A percentile compares a stretch with the other conserved stretches of the same genome.
These are phyloP conservation scores for Arthroderma sp. DNA, from an alignment of 2,329 filamentous ascomycete genomes.

Conservation along the genomic window DNA sequence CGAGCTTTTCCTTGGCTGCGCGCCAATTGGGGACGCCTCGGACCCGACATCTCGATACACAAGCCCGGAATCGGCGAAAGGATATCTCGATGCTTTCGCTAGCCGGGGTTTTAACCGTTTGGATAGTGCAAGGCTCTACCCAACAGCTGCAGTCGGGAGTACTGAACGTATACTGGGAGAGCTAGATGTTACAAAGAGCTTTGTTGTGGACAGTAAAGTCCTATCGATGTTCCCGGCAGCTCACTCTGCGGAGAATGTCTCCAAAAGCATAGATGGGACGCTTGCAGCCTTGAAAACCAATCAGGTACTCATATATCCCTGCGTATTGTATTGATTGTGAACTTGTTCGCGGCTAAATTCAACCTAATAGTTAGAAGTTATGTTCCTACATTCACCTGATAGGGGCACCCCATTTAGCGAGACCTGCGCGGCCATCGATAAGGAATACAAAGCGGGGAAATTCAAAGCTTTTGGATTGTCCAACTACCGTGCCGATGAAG, in stretches of 20 bases:
- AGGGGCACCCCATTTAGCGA: constrained; percentile 31
- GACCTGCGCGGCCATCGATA: constrained; percentile 29
- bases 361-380: constrained; percentile 18
- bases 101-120: constrained; percentile 16
- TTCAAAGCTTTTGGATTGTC: constrained; percentile 36
- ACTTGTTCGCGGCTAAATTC: neutral
- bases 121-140: constrained; percentile 19
- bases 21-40: constrained; percentile 14
- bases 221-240: constrained; percentile 15
- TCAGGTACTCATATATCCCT: neutral
- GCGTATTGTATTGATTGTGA: neutral
- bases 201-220: constrained; percentile 16
- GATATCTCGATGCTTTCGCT: constrained; percentile 14
- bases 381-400: constrained; percentile 37
- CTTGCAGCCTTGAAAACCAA: constrained; percentile 14
- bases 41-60: constrained; percentile 17
- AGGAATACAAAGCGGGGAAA: constrained; percentile 29
- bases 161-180: constrained; percentile 17
- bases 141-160: constrained; percentile 15
- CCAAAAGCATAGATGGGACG: constrained; percentile 14
- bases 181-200: constrained; percentile 13
- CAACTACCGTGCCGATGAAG: constrained; percentile 34
- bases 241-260: constrained; percentile 16
- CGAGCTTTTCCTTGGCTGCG: constrained; percentile 13
- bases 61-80: constrained; percentile 13